phyloP scores from a whole-genome alignment of 2,329 filamentous ascomycete species.

The Fusarium sp. region DNA sequence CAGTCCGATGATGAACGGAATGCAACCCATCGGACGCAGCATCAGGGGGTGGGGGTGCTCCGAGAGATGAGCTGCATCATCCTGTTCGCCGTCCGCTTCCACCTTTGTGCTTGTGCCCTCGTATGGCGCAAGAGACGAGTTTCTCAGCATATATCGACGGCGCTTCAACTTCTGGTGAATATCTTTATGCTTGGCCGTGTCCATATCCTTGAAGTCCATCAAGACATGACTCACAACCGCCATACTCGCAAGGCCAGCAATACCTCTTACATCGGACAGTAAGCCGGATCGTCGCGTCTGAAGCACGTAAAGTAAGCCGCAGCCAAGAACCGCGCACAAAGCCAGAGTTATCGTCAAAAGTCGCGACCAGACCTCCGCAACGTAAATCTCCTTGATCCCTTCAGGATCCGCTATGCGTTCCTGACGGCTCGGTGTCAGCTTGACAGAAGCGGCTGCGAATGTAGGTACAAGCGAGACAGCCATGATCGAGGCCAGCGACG shows the following conservation, averaged over 20 bases:
- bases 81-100: slow-evolving; percentile 57
- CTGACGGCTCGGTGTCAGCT: slow-evolving; percentile 64
- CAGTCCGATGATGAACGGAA: slow-evolving; percentile 70
- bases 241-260: slow-evolving; percentile 80
- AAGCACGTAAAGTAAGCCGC: slow-evolving; percentile 69
- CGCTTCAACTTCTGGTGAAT: slow-evolving; percentile 76
- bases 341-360: slow-evolving; percentile 66
- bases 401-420: slow-evolving; percentile 56
- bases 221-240: slow-evolving; percentile 78
- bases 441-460: slow-evolving; percentile 70
- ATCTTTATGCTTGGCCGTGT: slow-evolving; percentile 71
- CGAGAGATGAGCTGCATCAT: slow-evolving; percentile 61
- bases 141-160: slow-evolving; percentile 75
- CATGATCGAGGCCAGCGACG: slow-evolving; percentile 71
- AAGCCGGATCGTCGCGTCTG: slow-evolving; percentile 73
- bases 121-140: slow-evolving; percentile 76
- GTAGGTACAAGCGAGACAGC: slow-evolving; percentile 77
- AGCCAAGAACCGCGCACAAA: slow-evolving; percentile 68
- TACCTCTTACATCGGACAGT: slow-evolving; percentile 74
- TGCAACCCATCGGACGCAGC: slow-evolving; percentile 68
- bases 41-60: slow-evolving; percentile 76
- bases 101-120: slow-evolving; percentile 58
- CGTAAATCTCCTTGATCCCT: slow-evolving; percentile 63
- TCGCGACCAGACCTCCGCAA: slow-evolving; percentile 70
- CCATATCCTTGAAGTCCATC: slow-evolving; percentile 78